A percentile compares a stretch with the other conserved stretches of the same genome.
These are phyloP conservation scores for Salix dunnii DNA, from an alignment of 345 rosid genomes.

Conservation along the genomic window DNA sequence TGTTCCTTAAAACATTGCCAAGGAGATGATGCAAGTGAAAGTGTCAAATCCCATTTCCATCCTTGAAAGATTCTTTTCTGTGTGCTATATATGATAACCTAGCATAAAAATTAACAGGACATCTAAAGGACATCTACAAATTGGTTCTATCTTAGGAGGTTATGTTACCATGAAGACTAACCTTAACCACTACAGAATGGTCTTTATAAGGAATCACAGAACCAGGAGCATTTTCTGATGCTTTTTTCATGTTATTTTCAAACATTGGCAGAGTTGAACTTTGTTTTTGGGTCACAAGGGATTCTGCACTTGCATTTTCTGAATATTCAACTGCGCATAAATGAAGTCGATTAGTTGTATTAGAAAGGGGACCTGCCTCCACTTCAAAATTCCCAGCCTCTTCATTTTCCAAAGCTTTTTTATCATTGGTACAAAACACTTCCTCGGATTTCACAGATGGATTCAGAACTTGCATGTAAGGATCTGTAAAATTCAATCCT, in stretches of 20 bases:
- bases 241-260: slow-evolving; percentile 23
- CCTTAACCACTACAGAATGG: slow-evolving; percentile 45
- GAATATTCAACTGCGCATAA: slow-evolving; percentile 16
- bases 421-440: slow-evolving; percentile 9
- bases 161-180: slow-evolving; percentile 26
- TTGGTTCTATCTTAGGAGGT: background rate
- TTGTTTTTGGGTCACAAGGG: slow-evolving; percentile 29
- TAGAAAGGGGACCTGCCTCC: slow-evolving; percentile 27
- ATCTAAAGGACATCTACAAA: background rate
- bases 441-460: slow-evolving; percentile 24
- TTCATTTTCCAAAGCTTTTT: slow-evolving; percentile 18
- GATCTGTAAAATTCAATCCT: slow-evolving; percentile 22
- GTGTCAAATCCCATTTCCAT: background rate
- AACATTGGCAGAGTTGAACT: slow-evolving; percentile 25
- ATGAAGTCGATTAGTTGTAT: slow-evolving; percentile 15
- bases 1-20: background rate
- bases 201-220: slow-evolving; percentile 34
- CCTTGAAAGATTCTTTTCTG: background rate
- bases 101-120: background rate
- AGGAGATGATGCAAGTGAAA: background rate
- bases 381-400: slow-evolving; percentile 20
- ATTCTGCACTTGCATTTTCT: slow-evolving; percentile 12
- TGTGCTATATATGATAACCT: background rate
- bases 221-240: slow-evolving; percentile 25
- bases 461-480: slow-evolving; percentile 20